A percentile compares a stretch with the other conserved stretches of the same genome.
Conservation (phyloP, 2,329 filamentous ascomycete genomes). For the Ophiocordyceps camponoti-rufipedis region DNA sequence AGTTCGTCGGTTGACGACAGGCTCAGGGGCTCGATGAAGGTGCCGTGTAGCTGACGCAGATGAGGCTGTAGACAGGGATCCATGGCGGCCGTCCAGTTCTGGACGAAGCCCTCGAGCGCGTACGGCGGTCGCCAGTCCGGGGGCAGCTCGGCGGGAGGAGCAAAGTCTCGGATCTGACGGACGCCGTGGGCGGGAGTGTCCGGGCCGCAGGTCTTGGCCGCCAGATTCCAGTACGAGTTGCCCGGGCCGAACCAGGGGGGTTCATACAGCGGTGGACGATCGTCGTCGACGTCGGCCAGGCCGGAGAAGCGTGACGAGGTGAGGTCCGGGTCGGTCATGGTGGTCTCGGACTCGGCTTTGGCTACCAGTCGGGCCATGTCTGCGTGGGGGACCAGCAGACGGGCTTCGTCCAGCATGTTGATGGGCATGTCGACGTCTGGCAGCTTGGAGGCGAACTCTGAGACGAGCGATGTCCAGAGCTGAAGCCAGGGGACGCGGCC, state of each 20-base stretch:
- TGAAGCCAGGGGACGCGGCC: slow-evolving; percentile 26
- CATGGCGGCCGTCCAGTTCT: slow-evolving; percentile 37
- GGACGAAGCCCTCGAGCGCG: slow-evolving; percentile 28
- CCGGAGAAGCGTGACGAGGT: slow-evolving; percentile 25
- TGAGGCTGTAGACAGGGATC: slow-evolving; percentile 42
- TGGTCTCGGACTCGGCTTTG: slow-evolving; percentile 24
- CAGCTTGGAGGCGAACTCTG: slow-evolving; percentile 32
- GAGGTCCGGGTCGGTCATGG: slow-evolving; percentile 21
- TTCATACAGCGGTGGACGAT: slow-evolving; percentile 18
- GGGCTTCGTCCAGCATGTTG: slow-evolving; percentile 44
- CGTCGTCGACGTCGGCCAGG: slow-evolving; percentile 16
- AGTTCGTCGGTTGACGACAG: slow-evolving; percentile 33
- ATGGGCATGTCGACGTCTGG: slow-evolving; percentile 51
- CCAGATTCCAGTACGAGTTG: slow-evolving; percentile 40
- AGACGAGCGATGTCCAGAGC: slow-evolving; percentile 29
- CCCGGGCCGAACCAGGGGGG: slow-evolving; percentile 27
- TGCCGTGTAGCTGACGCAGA: slow-evolving; percentile 31
- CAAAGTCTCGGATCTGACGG: slow-evolving; percentile 21
- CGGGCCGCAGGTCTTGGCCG: slow-evolving; percentile 36
- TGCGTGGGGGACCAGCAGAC: slow-evolving; percentile 41
- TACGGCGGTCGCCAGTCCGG: slow-evolving; percentile 16
- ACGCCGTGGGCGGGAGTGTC: slow-evolving; percentile 23
- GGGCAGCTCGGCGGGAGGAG: slow-evolving; percentile 20
- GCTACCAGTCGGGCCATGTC: slow-evolving; percentile 31
- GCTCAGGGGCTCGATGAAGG: slow-evolving; percentile 34